Percentiles rank a stretch among this genome's conserved stretches.
phyloP scores from a whole-genome alignment of 169 alveolate species.

The Hepatocystis sp. region DNA sequence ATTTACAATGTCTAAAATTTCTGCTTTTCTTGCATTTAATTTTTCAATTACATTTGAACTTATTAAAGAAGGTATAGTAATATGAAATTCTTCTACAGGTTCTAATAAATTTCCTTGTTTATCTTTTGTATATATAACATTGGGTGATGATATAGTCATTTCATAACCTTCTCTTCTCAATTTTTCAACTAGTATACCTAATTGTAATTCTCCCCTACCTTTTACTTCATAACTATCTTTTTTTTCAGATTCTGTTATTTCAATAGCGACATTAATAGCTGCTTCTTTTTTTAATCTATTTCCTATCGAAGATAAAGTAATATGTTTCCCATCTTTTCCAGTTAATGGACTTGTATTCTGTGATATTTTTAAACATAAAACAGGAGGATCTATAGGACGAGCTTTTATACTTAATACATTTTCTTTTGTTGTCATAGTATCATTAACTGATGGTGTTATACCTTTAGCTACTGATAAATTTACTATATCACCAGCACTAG shows the following conservation, averaged over 20 bases:
- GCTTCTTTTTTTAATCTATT: conserved; percentile 93
- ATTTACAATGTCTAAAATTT: conserved; percentile 71
- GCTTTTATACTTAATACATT: conserved; percentile 83
- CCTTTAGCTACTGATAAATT: conserved; percentile 83
- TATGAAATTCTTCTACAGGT: conserved; percentile 89
- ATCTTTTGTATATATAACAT: conserved; percentile 88
- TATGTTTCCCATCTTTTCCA: conserved; percentile 92
- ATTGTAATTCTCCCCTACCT: conserved; percentile 97
- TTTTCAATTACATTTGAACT: conserved; percentile 88
- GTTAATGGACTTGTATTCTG: conserved; percentile 94
- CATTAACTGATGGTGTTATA: conserved; percentile 84
- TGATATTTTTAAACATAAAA: conserved; percentile 89
- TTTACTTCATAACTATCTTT: conserved; percentile 85
- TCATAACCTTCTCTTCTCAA: conserved; percentile 98
- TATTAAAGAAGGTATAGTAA: conserved; percentile 86
- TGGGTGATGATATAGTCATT: conserved; percentile 91
- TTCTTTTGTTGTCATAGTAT: conserved; percentile 79
- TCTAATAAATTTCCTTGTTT: conserved; percentile 87
- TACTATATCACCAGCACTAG: conserved; percentile 86
- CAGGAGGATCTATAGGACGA: conserved; percentile 94
- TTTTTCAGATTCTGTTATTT: conserved; percentile 86
- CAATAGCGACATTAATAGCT: conserved; percentile 92
- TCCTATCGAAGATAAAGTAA: conserved; percentile 88
- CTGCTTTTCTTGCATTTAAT: conserved; percentile 86
- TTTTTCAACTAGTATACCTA: conserved; percentile 95